Percentiles rank a stretch among this genome's conserved stretches.
These are phyloP conservation scores for Dendrocalamus latiflorus DNA, from an alignment of 202 grass and related monocot genomes.

Conservation along the genomic window DNA sequence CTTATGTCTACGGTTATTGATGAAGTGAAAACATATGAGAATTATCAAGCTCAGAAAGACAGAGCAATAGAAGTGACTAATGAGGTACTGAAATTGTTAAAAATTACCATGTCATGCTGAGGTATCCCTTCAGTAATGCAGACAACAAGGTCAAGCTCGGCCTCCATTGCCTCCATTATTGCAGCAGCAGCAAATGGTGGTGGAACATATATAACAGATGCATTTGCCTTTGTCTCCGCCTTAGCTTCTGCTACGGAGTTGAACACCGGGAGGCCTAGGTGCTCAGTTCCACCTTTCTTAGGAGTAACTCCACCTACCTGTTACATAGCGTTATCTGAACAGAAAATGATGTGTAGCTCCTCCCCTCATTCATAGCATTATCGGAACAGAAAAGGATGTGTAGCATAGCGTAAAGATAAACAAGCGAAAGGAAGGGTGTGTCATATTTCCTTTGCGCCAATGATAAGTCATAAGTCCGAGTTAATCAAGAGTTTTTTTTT, in stretches of 20 bases:
- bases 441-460: too few species aligned
- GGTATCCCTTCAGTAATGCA: constrained; percentile 99
- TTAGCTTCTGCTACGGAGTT: constrained; percentile 92
- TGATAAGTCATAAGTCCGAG: too few species aligned
- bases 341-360: too few species aligned
- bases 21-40: not conserved
- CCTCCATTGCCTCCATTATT: constrained; percentile 95
- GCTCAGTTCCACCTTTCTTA: constrained; percentile 99
- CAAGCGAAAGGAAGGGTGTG: too few species aligned
- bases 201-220: constrained; percentile 97
- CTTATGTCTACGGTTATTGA: not conserved
- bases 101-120: constrained; percentile 92
- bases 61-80: not conserved
- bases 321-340: too few species aligned
- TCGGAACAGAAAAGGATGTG: too few species aligned
- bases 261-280: constrained; percentile 89
- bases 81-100: not conserved
- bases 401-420: too few species aligned
- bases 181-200: constrained; percentile 96
- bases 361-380: too few species aligned
- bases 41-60: not conserved
- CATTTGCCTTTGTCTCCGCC: constrained; percentile 93
- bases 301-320: constrained; percentile 97
- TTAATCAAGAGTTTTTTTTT: too few species aligned
- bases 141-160: constrained; percentile 87